Evolutionary conservation across 768 basidiomycete species (phyloP).

Genomic region (Lentinula raphanica): DNA sequence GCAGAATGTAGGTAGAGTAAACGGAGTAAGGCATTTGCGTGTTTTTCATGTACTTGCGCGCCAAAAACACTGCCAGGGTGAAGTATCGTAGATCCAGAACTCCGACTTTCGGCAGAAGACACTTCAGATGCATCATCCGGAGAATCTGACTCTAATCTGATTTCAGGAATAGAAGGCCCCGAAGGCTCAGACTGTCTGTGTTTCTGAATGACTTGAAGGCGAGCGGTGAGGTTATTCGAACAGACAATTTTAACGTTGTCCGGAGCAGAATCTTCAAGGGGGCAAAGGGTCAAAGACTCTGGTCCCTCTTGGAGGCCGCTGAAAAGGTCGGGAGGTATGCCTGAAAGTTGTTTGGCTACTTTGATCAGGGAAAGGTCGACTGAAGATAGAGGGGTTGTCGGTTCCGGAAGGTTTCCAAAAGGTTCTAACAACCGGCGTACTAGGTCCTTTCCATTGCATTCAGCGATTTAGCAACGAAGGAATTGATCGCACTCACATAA

Average conservation of each 20-base stretch:
- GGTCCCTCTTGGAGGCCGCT: slow-evolving; percentile 47
- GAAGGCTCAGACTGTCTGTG: slow-evolving; percentile 18
- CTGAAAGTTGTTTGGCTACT: slow-evolving; percentile 51
- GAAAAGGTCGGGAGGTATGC: slow-evolving; percentile 49
- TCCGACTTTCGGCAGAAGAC: neutral
- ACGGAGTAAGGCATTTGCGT: slow-evolving; percentile 60
- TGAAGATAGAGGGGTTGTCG: slow-evolving; percentile 30
- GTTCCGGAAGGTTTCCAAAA: slow-evolving; percentile 38
- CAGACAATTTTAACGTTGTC: slow-evolving; percentile 43
- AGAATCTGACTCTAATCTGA: slow-evolving; percentile 27
- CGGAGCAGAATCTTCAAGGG: slow-evolving; percentile 43
- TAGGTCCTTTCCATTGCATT: slow-evolving; percentile 47
- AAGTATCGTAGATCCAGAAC: slow-evolving; percentile 35
- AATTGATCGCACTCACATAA: slow-evolving; percentile 55
- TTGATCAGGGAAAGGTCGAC: slow-evolving; percentile 46
- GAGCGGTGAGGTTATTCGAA: slow-evolving; percentile 48
- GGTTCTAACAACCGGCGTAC: slow-evolving; percentile 59
- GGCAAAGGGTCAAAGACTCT: slow-evolving; percentile 38
- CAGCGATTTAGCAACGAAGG: neutral
- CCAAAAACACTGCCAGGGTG: slow-evolving; percentile 41
- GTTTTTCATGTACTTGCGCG: slow-evolving; percentile 49
- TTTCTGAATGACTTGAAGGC: slow-evolving; percentile 42
- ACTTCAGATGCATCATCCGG: neutral
- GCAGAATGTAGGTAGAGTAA: slow-evolving; percentile 66
- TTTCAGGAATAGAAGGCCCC: slow-evolving; percentile 33